These are phyloP conservation scores for Ocimum tenuiflorum DNA, from an alignment of 257 asterid species.

Conservation along the genomic window DNA sequence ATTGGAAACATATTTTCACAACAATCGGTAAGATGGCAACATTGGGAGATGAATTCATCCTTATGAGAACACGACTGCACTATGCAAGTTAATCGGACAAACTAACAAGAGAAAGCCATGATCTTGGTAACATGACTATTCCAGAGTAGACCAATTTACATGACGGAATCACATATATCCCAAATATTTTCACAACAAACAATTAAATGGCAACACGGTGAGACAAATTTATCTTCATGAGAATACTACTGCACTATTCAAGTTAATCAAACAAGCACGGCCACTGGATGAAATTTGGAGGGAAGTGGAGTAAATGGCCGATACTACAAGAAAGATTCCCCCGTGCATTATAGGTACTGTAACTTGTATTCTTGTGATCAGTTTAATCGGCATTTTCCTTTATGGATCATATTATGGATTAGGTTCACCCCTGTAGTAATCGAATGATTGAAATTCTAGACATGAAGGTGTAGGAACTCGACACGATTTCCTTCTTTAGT, in stretches of 20 bases:
- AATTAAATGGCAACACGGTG: background rate
- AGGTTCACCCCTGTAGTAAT: no score
- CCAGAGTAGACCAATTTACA: background rate
- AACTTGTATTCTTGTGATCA: no score
- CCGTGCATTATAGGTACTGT: no score
- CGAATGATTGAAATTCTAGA: no score
- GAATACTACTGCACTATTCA: background rate
- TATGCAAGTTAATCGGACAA: background rate
- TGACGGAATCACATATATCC: background rate
- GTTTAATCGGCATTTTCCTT: no score
- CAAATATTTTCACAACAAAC: background rate
- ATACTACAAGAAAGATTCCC: no score
- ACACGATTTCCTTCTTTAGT: no score
- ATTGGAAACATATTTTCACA: background rate
- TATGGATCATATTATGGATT: no score
- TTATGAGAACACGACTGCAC: background rate
- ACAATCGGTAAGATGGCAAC: background rate
- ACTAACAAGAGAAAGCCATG: background rate
- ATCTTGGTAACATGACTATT: background rate
- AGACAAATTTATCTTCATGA: background rate
- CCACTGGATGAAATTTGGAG: no score
- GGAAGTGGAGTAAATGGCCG: no score
- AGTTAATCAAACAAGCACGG: no score
- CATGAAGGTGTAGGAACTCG: no score
- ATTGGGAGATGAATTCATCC: background rate